These are phyloP conservation scores for Phialemoniopsis sp. DNA, from an alignment of 2,329 filamentous ascomycete species.

Conservation along the genomic window DNA sequence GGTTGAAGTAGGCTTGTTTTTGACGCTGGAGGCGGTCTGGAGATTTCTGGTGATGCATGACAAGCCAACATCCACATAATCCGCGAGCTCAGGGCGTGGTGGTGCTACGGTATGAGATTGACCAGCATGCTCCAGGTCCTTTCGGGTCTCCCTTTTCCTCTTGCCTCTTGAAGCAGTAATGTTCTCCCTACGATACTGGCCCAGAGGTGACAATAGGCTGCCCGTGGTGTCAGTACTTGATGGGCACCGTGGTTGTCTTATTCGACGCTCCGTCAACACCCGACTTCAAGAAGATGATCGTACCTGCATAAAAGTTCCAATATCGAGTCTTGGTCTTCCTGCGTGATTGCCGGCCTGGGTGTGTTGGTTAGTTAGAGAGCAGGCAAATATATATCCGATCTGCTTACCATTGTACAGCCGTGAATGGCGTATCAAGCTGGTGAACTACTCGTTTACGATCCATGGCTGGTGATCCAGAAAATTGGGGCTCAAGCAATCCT, in stretches of 20 bases:
- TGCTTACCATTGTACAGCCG: slow-evolving; percentile 53
- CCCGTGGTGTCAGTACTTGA: background rate
- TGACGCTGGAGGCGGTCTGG: slow-evolving; percentile 26
- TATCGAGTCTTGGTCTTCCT: slow-evolving; percentile 58
- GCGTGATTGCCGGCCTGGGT: slow-evolving; percentile 55
- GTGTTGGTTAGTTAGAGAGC: slow-evolving; percentile 1
- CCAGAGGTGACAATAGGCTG: slow-evolving; percentile 61
- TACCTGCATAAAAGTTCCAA: slow-evolving; percentile 66
- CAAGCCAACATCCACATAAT: slow-evolving; percentile 60
- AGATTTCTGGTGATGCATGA: slow-evolving; percentile 59
- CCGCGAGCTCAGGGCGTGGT: slow-evolving; percentile 47
- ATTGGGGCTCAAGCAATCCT: background rate
- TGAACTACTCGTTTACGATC: slow-evolving; percentile 57
- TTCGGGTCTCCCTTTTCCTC: slow-evolving; percentile 49
- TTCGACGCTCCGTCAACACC: too few species aligned
- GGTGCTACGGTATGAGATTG: slow-evolving; percentile 12
- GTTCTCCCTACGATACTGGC: slow-evolving; percentile 53
- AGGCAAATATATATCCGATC: background rate
- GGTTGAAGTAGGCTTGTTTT: too few species aligned
- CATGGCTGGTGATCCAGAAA: slow-evolving; percentile 22
- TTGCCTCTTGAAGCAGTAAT: slow-evolving; percentile 57
- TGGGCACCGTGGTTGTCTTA: too few species aligned
- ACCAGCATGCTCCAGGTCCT: slow-evolving; percentile 23
- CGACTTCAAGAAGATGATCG: slow-evolving; percentile 12
- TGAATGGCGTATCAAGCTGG: slow-evolving; percentile 63